Percentiles rank a stretch among this genome's conserved stretches.
These are phyloP conservation scores for Spergularia azorica DNA, from an alignment of 179 eudicot species.

Conservation along the genomic window DNA sequence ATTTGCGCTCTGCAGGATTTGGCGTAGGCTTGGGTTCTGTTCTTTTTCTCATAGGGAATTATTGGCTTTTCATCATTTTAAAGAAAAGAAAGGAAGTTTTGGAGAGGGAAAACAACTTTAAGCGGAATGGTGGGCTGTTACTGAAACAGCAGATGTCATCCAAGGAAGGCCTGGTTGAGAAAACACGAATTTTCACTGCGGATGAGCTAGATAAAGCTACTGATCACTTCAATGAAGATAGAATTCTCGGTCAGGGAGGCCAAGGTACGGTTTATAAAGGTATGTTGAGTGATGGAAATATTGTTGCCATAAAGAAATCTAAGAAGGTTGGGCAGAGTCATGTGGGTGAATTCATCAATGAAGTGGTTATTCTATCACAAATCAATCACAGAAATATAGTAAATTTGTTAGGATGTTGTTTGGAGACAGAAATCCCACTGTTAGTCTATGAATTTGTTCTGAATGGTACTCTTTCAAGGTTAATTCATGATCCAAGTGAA, in stretches of 20 bases:
- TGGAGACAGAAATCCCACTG: constrained; percentile 49
- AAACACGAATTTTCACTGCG: constrained; percentile 39
- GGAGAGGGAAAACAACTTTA: constrained; percentile 21
- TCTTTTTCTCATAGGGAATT: constrained; percentile 21
- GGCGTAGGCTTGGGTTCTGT: constrained; percentile 29
- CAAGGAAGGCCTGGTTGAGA: constrained; percentile 28
- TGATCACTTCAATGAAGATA: constrained; percentile 35
- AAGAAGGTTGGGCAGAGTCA: constrained; percentile 30
- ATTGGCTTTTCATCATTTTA: constrained; percentile 12
- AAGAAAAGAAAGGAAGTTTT: constrained; percentile 24
- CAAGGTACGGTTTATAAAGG: constrained; percentile 53
- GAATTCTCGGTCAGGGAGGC: constrained; percentile 61
- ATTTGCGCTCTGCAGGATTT: constrained; percentile 23
- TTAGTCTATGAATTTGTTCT: constrained; percentile 50
- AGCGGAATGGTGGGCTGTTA: constrained; percentile 39
- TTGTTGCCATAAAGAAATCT: constrained; percentile 48
- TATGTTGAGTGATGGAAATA: constrained; percentile 35
- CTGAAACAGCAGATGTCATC: constrained; percentile 38
- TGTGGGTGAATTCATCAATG: constrained; percentile 51
- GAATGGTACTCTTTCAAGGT: constrained; percentile 39
- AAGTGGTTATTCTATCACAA: constrained; percentile 48
- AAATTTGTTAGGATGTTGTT: constrained; percentile 46
- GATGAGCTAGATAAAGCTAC: constrained; percentile 48
- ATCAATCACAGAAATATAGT: constrained; percentile 50
- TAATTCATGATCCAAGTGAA: constrained; percentile 32